Base-by-base conservation (phyloP, 169 alveolate genomes). In the Amoebophrya sp. region DNA sequence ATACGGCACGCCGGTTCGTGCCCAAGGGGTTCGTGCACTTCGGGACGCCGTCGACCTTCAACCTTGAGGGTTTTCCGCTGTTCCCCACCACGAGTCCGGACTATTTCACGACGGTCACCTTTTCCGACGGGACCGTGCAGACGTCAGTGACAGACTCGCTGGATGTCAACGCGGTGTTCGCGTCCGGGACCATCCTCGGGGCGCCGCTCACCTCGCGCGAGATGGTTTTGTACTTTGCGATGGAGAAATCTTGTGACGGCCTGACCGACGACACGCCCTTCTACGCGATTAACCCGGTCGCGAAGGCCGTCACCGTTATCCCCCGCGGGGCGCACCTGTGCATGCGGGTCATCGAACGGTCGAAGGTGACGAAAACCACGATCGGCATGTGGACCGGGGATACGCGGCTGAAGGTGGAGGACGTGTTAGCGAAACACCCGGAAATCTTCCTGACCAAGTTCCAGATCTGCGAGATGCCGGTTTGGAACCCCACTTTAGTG, bases 381-480 rank as follows among this genome's bases (percentile, higher is more conserved):
- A 0, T 66, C 32, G 35, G 39, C 7, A 66, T 3, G 29, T 66
- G 12, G 35, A n/a, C 83, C 10, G 83, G 83, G 7, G 83, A 66
- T 25, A 66, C 83, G 83, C 83, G 83, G 29, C 35, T 66, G 83
- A 66, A 66, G 35, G 83, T 66, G 83, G 83, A 66, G 83, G 83
- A 66, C 35, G 32, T 66, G 10, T 25, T 66, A 2, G 83, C 83
- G 35, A 66, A 2, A 25, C 83, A 66, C 35, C 83, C 83, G 83
- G 83, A 66, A 25, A 25, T 66, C 12, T 66, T 66, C 18, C 18
- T 66, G 83, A 66, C 83, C 32, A 66, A 66, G 18, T 66, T 66
- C 18, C 83, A 66, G 83, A 66, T 66, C 83, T 66, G 83, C 83
- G 83, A 66, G 83, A 25, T 66, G 35, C 83, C 83, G 10, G 32